Evolutionary conservation across 1,139 yeast species (phyloP).

Genomic region (Saccharomyces hybrid): DNA sequence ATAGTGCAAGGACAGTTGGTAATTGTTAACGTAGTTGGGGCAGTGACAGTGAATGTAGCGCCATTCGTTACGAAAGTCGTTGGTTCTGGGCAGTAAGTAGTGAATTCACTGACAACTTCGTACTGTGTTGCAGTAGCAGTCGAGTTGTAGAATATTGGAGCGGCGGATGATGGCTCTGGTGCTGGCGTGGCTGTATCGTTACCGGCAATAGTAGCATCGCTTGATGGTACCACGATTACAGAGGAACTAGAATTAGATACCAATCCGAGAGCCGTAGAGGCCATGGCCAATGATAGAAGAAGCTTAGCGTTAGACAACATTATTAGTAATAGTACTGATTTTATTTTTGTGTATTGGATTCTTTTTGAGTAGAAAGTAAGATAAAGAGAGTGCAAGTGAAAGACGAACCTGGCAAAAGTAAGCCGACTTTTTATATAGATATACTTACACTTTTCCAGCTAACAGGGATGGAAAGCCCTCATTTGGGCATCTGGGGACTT

Average conservation of each 20-base stretch:
- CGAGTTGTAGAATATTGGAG: conserved; percentile 9
- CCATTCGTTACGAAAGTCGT: conserved; percentile 27
- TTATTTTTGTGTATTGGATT: background rate
- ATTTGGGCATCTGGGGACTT: background rate
- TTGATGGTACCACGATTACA: background rate
- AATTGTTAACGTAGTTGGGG: conserved; percentile 35
- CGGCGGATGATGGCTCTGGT: background rate
- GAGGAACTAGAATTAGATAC: background rate
- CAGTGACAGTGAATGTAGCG: background rate
- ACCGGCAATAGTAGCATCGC: background rate
- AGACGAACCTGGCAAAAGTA: background rate
- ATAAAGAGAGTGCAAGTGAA: background rate
- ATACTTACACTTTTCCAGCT: background rate
- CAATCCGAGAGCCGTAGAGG: background rate
- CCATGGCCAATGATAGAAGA: background rate
- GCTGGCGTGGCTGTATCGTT: background rate
- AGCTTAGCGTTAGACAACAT: background rate
- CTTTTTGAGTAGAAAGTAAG: background rate
- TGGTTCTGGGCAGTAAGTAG: conserved; percentile 47
- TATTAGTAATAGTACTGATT: background rate
- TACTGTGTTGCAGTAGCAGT: conserved; percentile 30
- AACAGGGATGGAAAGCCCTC: background rate
- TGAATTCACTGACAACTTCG: conserved; percentile 42
- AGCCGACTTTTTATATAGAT: background rate
- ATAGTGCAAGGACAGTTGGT: conserved; percentile 37